Conservation (phyloP, 2,329 filamentous ascomycete species). For the Cercospora sojina region DNA sequence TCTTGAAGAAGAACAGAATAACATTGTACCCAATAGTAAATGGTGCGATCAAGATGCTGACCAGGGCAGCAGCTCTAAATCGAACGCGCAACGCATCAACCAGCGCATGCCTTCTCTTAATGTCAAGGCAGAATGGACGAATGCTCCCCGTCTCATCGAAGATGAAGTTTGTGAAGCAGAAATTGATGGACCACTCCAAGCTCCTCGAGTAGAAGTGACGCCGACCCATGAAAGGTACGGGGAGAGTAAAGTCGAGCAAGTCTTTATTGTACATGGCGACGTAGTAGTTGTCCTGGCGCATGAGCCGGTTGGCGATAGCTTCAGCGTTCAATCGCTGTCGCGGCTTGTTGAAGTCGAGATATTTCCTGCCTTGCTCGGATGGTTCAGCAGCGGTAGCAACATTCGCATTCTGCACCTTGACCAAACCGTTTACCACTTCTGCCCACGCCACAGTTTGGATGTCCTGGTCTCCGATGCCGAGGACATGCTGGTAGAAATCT, state of each 20-base stretch:
- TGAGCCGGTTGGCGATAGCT: conserved; percentile 93
- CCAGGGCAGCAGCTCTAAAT: conserved; percentile 77
- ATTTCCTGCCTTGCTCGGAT: conserved; percentile 58
- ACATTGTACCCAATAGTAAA: conserved; percentile 84
- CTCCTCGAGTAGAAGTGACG: conserved; percentile 85
- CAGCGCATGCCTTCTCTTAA: conserved; percentile 73
- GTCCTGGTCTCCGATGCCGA: conserved; percentile 79
- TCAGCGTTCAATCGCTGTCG: conserved; percentile 91
- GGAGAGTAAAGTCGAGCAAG: conserved; percentile 80
- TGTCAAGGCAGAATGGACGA: conserved; percentile 78
- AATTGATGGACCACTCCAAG: conserved; percentile 86
- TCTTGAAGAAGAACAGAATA: conserved; percentile 88
- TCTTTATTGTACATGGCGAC: conserved; percentile 98
- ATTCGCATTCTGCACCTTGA: conserved; percentile 80
- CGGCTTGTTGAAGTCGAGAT: conserved; percentile 54
- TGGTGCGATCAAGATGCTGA: conserved; percentile 83
- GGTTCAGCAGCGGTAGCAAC: conserved; percentile 69
- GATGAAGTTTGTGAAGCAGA: conserved; percentile 88
- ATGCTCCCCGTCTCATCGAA: conserved; percentile 90
- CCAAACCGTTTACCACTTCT: conserved; percentile 80
- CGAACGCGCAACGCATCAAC: conserved; percentile 75
- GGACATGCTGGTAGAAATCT: conserved; percentile 79
- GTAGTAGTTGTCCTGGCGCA: conserved; percentile 95
- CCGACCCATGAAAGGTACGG: conserved; percentile 76
- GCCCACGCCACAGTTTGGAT: conserved; percentile 96